Percentiles rank a stretch among this genome's conserved stretches.
Conservation (phyloP, 108 stramenopile genomes). For the Cyclotella choctawhatcheeana region DNA sequence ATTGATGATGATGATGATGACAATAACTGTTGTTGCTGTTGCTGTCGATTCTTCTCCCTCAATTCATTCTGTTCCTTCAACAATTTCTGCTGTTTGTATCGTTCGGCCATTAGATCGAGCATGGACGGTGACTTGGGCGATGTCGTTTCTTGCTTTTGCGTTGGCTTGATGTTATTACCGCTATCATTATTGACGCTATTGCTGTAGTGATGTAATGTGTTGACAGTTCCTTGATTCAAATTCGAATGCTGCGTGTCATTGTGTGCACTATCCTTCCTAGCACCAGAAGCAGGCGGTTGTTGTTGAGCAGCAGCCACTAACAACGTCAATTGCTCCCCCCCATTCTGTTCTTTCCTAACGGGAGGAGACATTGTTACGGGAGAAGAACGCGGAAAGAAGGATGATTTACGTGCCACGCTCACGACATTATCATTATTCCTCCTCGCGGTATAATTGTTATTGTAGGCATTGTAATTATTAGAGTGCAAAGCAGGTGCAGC, state of each 20-base stretch:
- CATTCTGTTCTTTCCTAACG: background rate
- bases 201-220: too few species aligned
- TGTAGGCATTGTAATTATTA: background rate
- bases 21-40: constrained; percentile 11
- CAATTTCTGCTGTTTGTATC: background rate
- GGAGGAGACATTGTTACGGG: background rate
- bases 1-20: too few species aligned
- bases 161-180: too few species aligned
- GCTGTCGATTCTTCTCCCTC: constrained; percentile 11
- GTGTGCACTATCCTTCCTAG: too few species aligned
- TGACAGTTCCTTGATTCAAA: too few species aligned
- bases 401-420: constrained; percentile 8
- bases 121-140: constrained; percentile 10
- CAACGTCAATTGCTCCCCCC: background rate
- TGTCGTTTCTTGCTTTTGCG: too few species aligned
- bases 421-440: background rate
- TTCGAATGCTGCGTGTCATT: too few species aligned
- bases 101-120: constrained; percentile 14
- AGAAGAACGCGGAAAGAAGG: constrained; percentile 26
- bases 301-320: too few species aligned
- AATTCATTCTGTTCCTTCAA: background rate
- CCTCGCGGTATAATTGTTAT: background rate
- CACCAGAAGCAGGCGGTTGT: too few species aligned
- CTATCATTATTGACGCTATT: too few species aligned
- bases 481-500: background rate